Evolutionary conservation across 2,329 filamentous ascomycete species (phyloP), one percentile per base, ranked within the genome.

Genomic region (Coniochaeta sp.): DNA sequence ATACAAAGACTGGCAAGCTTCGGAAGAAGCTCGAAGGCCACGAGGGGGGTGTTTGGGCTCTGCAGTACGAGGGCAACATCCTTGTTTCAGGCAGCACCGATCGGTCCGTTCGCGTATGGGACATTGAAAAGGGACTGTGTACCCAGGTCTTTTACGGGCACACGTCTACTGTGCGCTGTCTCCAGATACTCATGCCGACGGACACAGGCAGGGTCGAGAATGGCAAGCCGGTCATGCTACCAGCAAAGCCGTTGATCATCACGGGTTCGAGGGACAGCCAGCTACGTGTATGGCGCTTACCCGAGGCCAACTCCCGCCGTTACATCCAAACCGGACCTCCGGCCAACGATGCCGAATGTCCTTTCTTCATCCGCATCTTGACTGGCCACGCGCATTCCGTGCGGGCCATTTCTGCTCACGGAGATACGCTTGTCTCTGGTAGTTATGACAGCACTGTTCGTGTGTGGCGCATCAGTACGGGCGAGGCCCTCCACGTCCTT

Each of bases 51-150:
- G 95, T 99, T 1, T 99, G 95, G 95, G 95, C 95, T 32, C 77
- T 99, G 58, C 93, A 98, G 72, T 99, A 98, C 71, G 89, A 97
- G 70, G 93, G 93, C 57, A 97, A 98, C 70, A 91, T 90, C 17
- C 78, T 99, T 22, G 95, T 99, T 2, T 99, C 95, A 17, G 95
- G 95, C 2, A 97, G 93, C 7, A 99, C 95, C 0, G 95, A 99
- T 74, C 84, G 95, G 55, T 96, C 95, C 12, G 95, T 99, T n/a
- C 87, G 95, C n/a, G 93, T 99, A 0, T 99, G 95, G 95, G 93
- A 99, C 71, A 97, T 99, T 64, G 91, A 96, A 70, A 89, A 89
- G 67, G 95, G 93, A 0, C 84, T 90, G 54, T 97, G 93, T 73
- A 93, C 93, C 12, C 95, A 99, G 71, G 89, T 96, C 0, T 99